Base-by-base conservation (phyloP, 73 alveolate genomes). In the Paramecium sonneborni region DNA sequence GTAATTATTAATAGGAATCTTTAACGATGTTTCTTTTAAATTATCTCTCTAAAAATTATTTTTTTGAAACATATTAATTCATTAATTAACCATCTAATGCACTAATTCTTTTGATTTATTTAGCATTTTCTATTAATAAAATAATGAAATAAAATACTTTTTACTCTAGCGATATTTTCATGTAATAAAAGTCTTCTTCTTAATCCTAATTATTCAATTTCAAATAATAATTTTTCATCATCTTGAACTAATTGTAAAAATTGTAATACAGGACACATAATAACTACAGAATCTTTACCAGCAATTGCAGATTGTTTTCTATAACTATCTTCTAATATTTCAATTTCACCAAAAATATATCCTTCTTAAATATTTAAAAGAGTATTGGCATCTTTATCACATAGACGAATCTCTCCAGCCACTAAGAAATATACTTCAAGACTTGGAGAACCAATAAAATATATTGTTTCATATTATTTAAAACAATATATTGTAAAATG, bases 391-490 rank as follows among this genome's bases (percentile, higher is more conserved):
- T 79, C 28, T 20, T 24, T 46, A 43, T 79, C 90, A 24, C 76
- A 43, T 11, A 79, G 48, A 12, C 90, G 9, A 18, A 79, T 48
- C 41, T 79, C 90, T 18, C 90, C 90, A 3, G 90, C 24, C 8
- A 79, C 90, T 11, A 79, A 44, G 26, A 79, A 79, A 23, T 18
- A 79, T 4, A 79, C 90, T 41, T 79, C 90, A 5, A 79, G 26
- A 44, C 55, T 24, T 7, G 90, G 76, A 15, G 90, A 79, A 18
- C 90, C 90, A 30, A 2, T 39, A 12, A 21, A 79, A 28, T 79
- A 79, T 14, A 79, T 79, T 10, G 90, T 79, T 20, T 79, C 90
- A 43, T 41, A 79, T 79, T 46, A 21, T 79, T 79, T 79, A 18
- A 30, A 79, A 46, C 39, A 41, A 28, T 79, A 38, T 8, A 79